Conservation (phyloP, 176 grass and related monocot species). For the Carex littledalei region DNA sequence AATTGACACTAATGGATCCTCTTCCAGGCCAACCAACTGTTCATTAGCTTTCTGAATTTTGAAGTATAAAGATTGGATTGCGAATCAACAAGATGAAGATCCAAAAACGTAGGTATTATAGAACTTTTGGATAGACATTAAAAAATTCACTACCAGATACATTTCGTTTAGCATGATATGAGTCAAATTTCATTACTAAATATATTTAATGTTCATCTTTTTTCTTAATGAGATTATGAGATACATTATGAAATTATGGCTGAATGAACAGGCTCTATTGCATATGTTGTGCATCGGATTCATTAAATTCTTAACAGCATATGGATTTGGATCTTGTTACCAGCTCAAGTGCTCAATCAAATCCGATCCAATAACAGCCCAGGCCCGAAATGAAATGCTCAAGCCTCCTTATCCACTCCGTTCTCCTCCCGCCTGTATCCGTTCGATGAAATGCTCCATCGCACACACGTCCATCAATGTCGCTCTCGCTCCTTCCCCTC, state of each 20-base stretch:
- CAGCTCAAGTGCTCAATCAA: background rate
- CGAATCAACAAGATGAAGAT: background rate
- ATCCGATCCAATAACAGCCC: background rate
- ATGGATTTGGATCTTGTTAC: background rate
- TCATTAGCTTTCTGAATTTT: background rate
- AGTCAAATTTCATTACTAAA: too few species aligned
- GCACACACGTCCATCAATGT: constrained; percentile 30
- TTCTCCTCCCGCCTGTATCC: background rate
- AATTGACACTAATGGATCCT: background rate
- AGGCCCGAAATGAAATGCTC: background rate
- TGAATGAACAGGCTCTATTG: too few species aligned
- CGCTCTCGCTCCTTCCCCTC: constrained; percentile 34
- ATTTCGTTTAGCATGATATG: too few species aligned
- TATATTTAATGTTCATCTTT: too few species aligned
- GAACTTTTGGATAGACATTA: too few species aligned
- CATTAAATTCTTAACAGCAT: background rate
- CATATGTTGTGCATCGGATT: background rate
- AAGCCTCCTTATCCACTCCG: constrained; percentile 33
- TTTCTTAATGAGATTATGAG: too few species aligned
- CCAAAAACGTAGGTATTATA: background rate
- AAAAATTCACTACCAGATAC: too few species aligned
- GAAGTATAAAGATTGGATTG: background rate
- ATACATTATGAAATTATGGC: too few species aligned
- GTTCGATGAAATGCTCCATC: constrained; percentile 24
- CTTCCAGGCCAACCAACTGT: background rate